Conservation (phyloP, 2,329 filamentous ascomycete genomes). For the Diaporthe citri region DNA sequence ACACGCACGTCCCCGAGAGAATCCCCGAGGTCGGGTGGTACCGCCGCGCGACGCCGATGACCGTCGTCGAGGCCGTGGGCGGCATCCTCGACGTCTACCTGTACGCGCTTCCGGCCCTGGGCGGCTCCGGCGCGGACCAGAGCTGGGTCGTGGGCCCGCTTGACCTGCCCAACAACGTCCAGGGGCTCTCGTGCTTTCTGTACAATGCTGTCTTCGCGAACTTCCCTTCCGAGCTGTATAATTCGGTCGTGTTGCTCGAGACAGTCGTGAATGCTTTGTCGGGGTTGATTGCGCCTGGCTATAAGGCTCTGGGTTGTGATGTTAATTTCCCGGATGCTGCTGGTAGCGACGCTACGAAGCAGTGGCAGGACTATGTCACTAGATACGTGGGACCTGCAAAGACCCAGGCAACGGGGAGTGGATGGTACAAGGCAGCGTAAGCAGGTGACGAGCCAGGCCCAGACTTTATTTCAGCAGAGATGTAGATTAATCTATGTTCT, state of each 20-base stretch:
- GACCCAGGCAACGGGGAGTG: not conserved
- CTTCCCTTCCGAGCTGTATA: conserved; percentile 39
- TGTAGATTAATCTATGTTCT: not conserved
- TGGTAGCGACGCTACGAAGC: not conserved
- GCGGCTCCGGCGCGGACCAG: conserved; percentile 37
- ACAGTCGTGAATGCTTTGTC: conserved; percentile 34
- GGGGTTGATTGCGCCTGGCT: conserved; percentile 35
- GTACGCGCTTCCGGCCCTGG: conserved; percentile 38
- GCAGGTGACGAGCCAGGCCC: not conserved
- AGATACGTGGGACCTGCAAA: not conserved
- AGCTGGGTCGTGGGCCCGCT: conserved; percentile 39
- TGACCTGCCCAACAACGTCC: conserved; percentile 34
- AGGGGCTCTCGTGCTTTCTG: conserved; percentile 40
- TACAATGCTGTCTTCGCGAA: conserved; percentile 41
- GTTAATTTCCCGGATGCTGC: conserved; percentile 35
- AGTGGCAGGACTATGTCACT: not conserved
- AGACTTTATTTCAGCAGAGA: not conserved
- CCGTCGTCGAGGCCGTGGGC: conserved; percentile 38
- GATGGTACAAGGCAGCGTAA: not conserved
- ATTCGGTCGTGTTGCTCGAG: conserved; percentile 29
- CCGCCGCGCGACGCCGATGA: conserved; percentile 39
- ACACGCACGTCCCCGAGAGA: conserved; percentile 39
- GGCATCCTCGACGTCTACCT: conserved; percentile 38
- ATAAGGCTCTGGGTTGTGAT: conserved; percentile 38
- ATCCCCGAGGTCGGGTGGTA: conserved; percentile 40